Conservation (phyloP, 768 basidiomycete species). For the Lentinula boryana region DNA sequence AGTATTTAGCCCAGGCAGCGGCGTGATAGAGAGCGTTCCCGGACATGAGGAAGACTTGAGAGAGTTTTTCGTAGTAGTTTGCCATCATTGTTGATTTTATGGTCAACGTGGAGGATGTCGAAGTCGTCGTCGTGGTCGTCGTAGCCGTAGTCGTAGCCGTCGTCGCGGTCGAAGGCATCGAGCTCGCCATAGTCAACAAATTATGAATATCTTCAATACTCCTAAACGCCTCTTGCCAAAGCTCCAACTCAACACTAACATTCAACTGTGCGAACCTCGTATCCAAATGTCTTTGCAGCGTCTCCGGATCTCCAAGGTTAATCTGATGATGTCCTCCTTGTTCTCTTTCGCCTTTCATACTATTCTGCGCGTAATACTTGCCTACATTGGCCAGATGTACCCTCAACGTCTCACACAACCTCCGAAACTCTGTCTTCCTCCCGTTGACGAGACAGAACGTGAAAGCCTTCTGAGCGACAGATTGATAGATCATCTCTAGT, state of each 20-base stretch:
- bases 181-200: conserved; percentile 88
- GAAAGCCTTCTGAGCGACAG: conserved; percentile 96
- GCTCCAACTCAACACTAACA: conserved; percentile 93
- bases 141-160: too few relatives aligned
- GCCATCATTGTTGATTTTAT: conserved; percentile 85
- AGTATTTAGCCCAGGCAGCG: conserved; percentile 90
- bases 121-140: background rate
- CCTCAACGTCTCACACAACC: conserved; percentile 92
- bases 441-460: conserved; percentile 91
- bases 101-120: background rate
- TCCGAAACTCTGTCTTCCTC: conserved; percentile 95
- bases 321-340: conserved; percentile 54
- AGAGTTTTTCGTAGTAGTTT: conserved; percentile 97
- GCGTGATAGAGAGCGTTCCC: conserved; percentile 95
- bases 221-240: conserved; percentile 99
- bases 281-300: conserved; percentile 91
- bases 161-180: conserved; percentile 45
- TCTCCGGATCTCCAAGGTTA: conserved; percentile 93
- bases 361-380: conserved; percentile 87
- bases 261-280: conserved; percentile 96
- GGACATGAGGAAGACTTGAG: conserved; percentile 93
- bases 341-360: too few relatives aligned
- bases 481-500: conserved; percentile 92
- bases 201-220: conserved; percentile 98
- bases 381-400: conserved; percentile 92